phyloP scores from a whole-genome alignment of 2,329 filamentous ascomycete species.

The Geoglossum cookeanum region DNA sequence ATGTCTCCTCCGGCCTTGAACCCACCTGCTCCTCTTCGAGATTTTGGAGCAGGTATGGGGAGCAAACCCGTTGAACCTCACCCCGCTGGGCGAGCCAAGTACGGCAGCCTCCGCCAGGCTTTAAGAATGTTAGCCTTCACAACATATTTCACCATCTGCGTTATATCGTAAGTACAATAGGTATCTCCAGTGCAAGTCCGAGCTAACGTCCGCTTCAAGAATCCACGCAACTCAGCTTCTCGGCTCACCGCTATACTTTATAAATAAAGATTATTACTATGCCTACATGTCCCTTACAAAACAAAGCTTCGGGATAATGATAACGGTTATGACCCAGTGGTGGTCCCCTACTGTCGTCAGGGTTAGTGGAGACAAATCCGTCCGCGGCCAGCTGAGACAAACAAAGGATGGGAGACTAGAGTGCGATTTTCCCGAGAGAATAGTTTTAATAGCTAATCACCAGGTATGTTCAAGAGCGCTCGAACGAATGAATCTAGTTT shows the following conservation, averaged over 20 bases:
- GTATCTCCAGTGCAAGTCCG: background rate
- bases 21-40: slow-evolving; percentile 7
- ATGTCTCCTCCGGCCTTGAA: background rate
- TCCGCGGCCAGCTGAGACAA: slow-evolving; percentile 53
- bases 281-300: slow-evolving; percentile 78
- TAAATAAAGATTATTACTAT: slow-evolving; percentile 63
- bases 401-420: slow-evolving; percentile 54
- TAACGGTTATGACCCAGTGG: slow-evolving; percentile 65
- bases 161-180: slow-evolving; percentile 13
- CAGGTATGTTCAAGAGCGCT: slow-evolving; percentile 27
- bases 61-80: slow-evolving; percentile 11
- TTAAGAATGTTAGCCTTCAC: slow-evolving; percentile 33
- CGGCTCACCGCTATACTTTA: slow-evolving; percentile 54
- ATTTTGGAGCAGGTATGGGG: slow-evolving; percentile 8
- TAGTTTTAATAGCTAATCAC: slow-evolving; percentile 76
- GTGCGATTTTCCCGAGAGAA: slow-evolving; percentile 61
- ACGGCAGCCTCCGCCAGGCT: slow-evolving; percentile 31
- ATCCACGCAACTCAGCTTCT: slow-evolving; percentile 53
- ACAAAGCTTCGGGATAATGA: slow-evolving; percentile 59
- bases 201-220: slow-evolving; percentile 12
- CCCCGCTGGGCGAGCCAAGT: slow-evolving; percentile 21
- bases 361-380: slow-evolving; percentile 66
- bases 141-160: slow-evolving; percentile 33
- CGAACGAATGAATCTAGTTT: slow-evolving; percentile 3
- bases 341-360: slow-evolving; percentile 72